Evolutionary conservation across 352 stramenopile genomes (phyloP).

Genomic region (Pilasporangium apinafurcum): DNA sequence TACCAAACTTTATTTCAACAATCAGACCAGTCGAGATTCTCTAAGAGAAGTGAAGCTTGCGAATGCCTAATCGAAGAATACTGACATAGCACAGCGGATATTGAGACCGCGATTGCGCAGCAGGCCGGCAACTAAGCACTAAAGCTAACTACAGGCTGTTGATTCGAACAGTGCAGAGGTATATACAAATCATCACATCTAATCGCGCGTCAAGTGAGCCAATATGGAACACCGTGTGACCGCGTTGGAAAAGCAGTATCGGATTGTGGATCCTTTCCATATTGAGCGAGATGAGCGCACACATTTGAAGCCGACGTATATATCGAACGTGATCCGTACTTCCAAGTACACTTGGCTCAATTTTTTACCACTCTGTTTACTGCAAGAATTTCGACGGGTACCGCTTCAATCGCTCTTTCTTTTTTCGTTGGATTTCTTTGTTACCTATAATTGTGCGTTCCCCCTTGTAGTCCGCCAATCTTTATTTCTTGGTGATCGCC

Average conservation of each 20-base stretch:
- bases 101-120: too few species aligned
- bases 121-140: too few species aligned
- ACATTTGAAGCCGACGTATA: constrained; percentile 45
- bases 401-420: neutral
- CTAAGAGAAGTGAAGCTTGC: too few species aligned
- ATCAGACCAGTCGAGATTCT: too few species aligned
- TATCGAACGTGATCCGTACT: constrained; percentile 81
- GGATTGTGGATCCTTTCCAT: constrained; percentile 59
- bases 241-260: constrained; percentile 23
- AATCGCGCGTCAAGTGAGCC: neutral
- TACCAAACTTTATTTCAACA: too few species aligned
- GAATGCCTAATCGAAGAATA: too few species aligned
- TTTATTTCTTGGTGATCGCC: constrained; percentile 42
- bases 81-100: too few species aligned
- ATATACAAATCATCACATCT: too few species aligned
- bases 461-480: constrained; percentile 87
- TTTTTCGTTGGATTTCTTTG: constrained; percentile 23
- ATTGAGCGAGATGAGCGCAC: constrained; percentile 45
- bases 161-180: too few species aligned
- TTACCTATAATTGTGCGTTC: constrained; percentile 36
- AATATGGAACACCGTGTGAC: constrained; percentile 8
- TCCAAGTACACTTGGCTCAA: constrained; percentile 89
- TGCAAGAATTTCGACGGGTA: constrained; percentile 84
- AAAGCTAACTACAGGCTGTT: too few species aligned
- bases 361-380: constrained; percentile 58